Base-by-base conservation (phyloP, 1,139 yeast genomes). In the Kodamaea ohmeri region DNA sequence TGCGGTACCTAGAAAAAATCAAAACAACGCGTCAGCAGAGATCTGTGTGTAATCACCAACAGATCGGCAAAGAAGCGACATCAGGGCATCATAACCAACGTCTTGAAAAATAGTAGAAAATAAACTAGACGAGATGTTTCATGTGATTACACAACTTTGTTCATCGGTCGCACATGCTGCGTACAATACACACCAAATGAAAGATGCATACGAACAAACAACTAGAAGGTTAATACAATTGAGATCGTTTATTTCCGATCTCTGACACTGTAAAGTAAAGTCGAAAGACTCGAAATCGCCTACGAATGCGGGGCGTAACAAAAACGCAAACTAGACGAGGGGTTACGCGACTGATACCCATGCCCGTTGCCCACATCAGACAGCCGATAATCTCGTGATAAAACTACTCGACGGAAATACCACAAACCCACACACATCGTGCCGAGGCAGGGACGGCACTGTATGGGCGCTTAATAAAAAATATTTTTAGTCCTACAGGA, bases 71-170 rank as follows among this genome's bases (percentile, higher is more conserved):
- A 13, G 26, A 24, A 24, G 26, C 26, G 26, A 24, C 13, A n/a
- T 6, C 22, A 9, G 26, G 26, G 26, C 12, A 5, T 24, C 26
- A 13, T n/a, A 24, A 24, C 26, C 6, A 6, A 5, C 17, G 14
- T 13, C 6, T 4, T 13, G 28, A 25, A 15, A 16, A 27, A 15
- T 27, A 7, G 12, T 6, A 29, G 19, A 29, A 29, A 29, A 29
- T 29, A 29, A 18, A 7, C 32, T 18, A 29, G 32, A 29, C 32
- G 32, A 29, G 32, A 18, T 29, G 32, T 29, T 29, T 29, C 32
- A 29, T 19, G 32, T 29, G 22, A 28, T 13, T 12, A 9, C 28
- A 15, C n/a, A 27, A 6, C 21, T 16, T 7, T 27, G 17, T 7
- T 6, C 12, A 13, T 25, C 13, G 8, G 22, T 20, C 9, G 6